phyloP scores from a whole-genome alignment of 768 basidiomycete genomes.

The Suillus subaureus region DNA sequence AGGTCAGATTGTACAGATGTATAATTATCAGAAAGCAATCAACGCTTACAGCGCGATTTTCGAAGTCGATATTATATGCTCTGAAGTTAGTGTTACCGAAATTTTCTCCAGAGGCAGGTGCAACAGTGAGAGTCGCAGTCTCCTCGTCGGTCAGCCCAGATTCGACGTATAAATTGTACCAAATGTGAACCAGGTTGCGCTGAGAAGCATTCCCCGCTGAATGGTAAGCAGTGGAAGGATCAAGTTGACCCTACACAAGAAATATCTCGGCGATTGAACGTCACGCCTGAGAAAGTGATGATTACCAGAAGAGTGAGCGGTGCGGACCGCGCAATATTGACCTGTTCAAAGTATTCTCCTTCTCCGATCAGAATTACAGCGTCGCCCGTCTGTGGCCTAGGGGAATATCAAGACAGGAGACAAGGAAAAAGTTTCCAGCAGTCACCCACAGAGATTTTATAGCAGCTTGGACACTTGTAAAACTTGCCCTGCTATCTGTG shows the following conservation, averaged over 20 bases:
- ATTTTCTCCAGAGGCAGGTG: constrained; percentile 48
- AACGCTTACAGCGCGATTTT: constrained; percentile 60
- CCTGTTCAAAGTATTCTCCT: constrained; percentile 61
- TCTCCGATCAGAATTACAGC: constrained; percentile 56
- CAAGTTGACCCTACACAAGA: constrained; percentile 51
- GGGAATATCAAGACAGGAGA: background rate
- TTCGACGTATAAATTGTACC: constrained; percentile 47
- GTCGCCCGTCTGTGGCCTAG: constrained; percentile 42
- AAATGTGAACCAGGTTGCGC: constrained; percentile 54
- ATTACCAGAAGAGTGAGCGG: constrained; percentile 60
- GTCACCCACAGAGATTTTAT: constrained; percentile 51
- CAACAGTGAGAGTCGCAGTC: constrained; percentile 59
- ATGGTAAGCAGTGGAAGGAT: constrained; percentile 37
- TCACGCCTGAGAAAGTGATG: constrained; percentile 6
- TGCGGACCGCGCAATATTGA: constrained; percentile 56
- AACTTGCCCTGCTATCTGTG: constrained; percentile 47
- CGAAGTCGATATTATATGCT: constrained; percentile 67
- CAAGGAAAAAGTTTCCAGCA: background rate
- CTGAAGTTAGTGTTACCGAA: constrained; percentile 63
- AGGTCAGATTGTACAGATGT: background rate
- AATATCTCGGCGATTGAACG: background rate
- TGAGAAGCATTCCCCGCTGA: constrained; percentile 46
- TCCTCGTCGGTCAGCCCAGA: constrained; percentile 54
- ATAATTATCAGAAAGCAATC: background rate
- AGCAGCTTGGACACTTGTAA: constrained; percentile 55